Evolutionary conservation across 306 rosid genomes (phyloP), one percentile per base, ranked within the genome.

Genomic region (Trifolium subterraneum): DNA sequence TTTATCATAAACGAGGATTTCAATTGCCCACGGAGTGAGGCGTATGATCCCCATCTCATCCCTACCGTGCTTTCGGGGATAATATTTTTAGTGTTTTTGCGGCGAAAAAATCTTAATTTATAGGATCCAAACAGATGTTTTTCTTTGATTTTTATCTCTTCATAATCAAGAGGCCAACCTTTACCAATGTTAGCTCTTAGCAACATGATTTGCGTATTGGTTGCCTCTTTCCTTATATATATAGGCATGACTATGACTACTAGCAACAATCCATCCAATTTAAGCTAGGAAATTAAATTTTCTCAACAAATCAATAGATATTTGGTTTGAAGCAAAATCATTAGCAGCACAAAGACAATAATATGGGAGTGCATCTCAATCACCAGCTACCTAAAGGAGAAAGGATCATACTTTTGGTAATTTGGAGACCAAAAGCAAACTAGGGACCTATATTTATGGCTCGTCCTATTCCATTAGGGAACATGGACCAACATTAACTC

Each of bases 191-290:
- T 23, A 23, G 25, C 25, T 23, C 25, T 23, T 27, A 27, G 31
- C 31, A 27, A 27, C 4, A 5, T 27, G 31, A 27, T 27, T 27
- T 27, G 31, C 41, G 15, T 27, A 59, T 10, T 2, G 5, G 22
- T 59, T 31, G 3, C 22, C 12, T 33, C 14, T 35, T 35, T 63
- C 29, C 27, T 1, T 36, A 36, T 10, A 18, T 29, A 29, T 36
- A 36, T 7, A 36, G 48, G n/a, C 48, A 63, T 36, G 68, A 36
- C 47, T 63, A 35, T n/a, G 68, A 63, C 68, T 33, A 27, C 15
- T 10, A 63, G 14, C 15, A 63, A 18, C 8, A 63, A n/a, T 10
- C n/a, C 15, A 35, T 36, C 27, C 45, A 35, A 36, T 63, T 63
- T 36, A 18, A 16, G 47, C 29, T 8, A 31, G 13, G 9, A 18